Evolutionary conservation across 2,329 filamentous ascomycete genomes (phyloP).

Genomic region (Fusarium goolgardi): DNA sequence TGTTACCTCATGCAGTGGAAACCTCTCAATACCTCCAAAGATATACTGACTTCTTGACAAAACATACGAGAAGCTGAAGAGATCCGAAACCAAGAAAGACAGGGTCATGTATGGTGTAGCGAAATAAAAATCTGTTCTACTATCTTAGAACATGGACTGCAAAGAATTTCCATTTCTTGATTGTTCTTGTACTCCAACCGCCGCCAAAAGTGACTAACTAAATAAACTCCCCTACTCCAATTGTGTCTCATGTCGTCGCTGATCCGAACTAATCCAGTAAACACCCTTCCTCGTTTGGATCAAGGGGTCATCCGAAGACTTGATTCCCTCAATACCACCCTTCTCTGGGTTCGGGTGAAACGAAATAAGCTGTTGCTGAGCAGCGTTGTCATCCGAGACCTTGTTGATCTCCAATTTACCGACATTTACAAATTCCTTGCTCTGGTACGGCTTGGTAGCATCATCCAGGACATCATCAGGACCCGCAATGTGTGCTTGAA

Average conservation of each 20-base stretch:
- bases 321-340: conserved; percentile 16
- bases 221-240: not conserved
- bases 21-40: conserved; percentile 15
- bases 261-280: conserved; percentile 25
- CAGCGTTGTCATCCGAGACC: conserved; percentile 11
- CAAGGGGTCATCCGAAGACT: conserved; percentile 10
- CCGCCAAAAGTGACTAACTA: not conserved
- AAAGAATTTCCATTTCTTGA: too few relatives aligned
- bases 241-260: conserved; percentile 16
- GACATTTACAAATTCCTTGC: not conserved
- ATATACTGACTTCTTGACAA: conserved; percentile 18
- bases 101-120: not conserved
- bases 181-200: too few relatives aligned
- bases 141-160: not conserved
- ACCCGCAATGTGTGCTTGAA: conserved; percentile 29
- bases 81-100: rapidly evolving
- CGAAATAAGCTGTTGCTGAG: conserved; percentile 11
- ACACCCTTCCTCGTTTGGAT: conserved; percentile 21
- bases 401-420: conserved; percentile 28
- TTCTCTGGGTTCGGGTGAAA: conserved; percentile 21
- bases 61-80: not conserved
- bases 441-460: conserved; percentile 12
- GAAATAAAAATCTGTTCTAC: not conserved
- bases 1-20: not conserved
- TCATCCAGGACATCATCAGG: conserved; percentile 12